These are phyloP conservation scores for Aspergillus brunneoviolaceus DNA, from an alignment of 2,329 filamentous ascomycete genomes.

Conservation along the genomic window DNA sequence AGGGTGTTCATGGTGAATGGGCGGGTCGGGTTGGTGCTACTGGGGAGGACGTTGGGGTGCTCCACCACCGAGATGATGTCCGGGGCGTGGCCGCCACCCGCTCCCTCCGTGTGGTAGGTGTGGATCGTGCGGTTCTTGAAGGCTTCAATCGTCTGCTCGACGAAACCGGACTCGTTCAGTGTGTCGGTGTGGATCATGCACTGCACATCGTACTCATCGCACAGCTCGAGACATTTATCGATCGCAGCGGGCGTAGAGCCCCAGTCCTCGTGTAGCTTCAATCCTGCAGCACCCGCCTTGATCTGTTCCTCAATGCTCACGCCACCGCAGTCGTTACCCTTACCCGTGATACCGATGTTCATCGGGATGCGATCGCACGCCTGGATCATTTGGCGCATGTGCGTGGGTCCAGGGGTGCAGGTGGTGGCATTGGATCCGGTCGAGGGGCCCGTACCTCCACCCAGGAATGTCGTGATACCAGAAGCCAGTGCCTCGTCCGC, in stretches of 20 bases:
- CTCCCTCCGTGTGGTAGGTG: slow-evolving; percentile 95
- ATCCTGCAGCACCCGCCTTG: slow-evolving; percentile 77
- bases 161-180: slow-evolving; percentile 95
- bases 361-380: slow-evolving; percentile 77
- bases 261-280: slow-evolving; percentile 98
- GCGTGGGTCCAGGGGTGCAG: slow-evolving; percentile 81
- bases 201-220: slow-evolving; percentile 88
- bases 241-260: slow-evolving; percentile 88
- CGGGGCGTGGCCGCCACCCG: slow-evolving; percentile 89
- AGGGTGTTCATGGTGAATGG: slow-evolving; percentile 90
- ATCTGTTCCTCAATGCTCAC: slow-evolving; percentile 75
- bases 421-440: slow-evolving; percentile 90
- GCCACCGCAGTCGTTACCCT: slow-evolving; percentile 80
- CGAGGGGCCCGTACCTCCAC: slow-evolving; percentile 88
- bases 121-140: slow-evolving; percentile 88
- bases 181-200: slow-evolving; percentile 95
- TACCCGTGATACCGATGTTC: slow-evolving; percentile 88
- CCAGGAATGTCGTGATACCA: slow-evolving; percentile 86
- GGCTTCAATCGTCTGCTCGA: slow-evolving; percentile 83
- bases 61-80: slow-evolving; percentile 95
- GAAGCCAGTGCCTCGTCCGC: slow-evolving; percentile 77
- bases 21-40: slow-evolving; percentile 86
- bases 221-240: slow-evolving; percentile 79
- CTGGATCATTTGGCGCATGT: slow-evolving; percentile 87
- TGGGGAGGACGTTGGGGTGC: slow-evolving; percentile 82